phyloP scores from a whole-genome alignment of 768 basidiomycete genomes.

The Coprinopsis sp. region DNA sequence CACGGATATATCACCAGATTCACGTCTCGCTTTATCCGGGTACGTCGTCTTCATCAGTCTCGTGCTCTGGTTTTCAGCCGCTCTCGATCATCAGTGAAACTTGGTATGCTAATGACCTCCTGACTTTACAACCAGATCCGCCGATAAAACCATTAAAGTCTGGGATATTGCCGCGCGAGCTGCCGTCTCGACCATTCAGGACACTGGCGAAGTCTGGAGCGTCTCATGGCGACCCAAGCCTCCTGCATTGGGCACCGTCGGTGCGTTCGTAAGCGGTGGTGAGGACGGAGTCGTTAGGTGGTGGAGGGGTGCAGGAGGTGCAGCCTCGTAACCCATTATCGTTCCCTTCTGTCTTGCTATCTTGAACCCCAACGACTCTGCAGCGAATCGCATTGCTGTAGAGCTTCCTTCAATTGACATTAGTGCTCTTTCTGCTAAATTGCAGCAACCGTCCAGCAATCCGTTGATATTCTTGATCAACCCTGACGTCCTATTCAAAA shows the following conservation, averaged over 20 bases:
- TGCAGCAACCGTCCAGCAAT: too few relatives aligned
- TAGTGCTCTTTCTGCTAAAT: too few relatives aligned
- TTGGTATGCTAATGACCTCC: not conserved
- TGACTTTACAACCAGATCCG: slow-evolving; percentile 50
- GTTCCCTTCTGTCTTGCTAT: too few relatives aligned
- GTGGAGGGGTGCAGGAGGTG: slow-evolving; percentile 69
- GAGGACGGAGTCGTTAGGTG: slow-evolving; percentile 71
- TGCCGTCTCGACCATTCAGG: slow-evolving; percentile 72
- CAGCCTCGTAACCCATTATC: slow-evolving; percentile 14
- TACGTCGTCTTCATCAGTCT: slow-evolving; percentile 28
- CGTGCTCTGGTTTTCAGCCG: not conserved
- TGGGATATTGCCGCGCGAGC: slow-evolving; percentile 79
- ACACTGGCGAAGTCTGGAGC: slow-evolving; percentile 79
- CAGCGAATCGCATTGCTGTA: too few relatives aligned
- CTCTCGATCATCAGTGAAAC: slow-evolving; percentile 4
- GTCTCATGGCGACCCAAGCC: slow-evolving; percentile 75
- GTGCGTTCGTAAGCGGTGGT: slow-evolving; percentile 70
- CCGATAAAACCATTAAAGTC: slow-evolving; percentile 81
- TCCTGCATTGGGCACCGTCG: slow-evolving; percentile 48
- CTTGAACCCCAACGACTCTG: too few relatives aligned
- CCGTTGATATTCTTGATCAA: too few relatives aligned
- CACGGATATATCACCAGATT: slow-evolving; percentile 78
- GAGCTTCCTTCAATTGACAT: too few relatives aligned
- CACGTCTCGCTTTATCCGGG: slow-evolving; percentile 77
- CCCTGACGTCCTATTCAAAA: too few relatives aligned